Conservation (phyloP, 805 yeast genomes). For the Metschnikowia reukaufii region DNA sequence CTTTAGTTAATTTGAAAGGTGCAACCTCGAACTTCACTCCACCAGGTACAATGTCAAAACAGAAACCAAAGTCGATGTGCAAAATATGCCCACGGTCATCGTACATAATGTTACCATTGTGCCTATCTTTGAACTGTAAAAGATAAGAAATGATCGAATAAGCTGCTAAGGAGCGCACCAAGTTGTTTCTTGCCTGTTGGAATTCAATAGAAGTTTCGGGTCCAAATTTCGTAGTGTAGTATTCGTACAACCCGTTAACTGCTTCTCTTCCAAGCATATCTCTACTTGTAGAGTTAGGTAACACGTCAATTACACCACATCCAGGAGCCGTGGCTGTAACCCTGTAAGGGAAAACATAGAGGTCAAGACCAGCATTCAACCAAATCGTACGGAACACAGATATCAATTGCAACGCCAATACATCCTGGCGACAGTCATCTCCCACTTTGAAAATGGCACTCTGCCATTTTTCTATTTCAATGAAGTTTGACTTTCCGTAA, state of each 20-base stretch:
- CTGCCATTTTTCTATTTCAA: constrained; percentile 71
- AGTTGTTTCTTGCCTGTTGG: constrained; percentile 88
- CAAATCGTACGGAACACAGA: constrained; percentile 90
- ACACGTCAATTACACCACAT: constrained; percentile 97
- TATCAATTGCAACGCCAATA: constrained; percentile 86
- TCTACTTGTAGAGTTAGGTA: constrained; percentile 92
- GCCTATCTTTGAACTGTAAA: constrained; percentile 94
- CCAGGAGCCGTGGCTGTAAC: constrained; percentile 99
- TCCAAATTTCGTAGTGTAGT: constrained; percentile 88
- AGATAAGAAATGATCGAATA: constrained; percentile 89
- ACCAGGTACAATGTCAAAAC: constrained; percentile 98
- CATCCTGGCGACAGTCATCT: constrained; percentile 98
- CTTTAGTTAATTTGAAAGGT: constrained; percentile 93
- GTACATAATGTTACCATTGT: constrained; percentile 96
- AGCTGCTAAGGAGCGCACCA: constrained; percentile 91
- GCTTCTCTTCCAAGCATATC: constrained; percentile 99
- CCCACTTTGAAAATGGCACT: constrained; percentile 98
- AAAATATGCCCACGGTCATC: constrained; percentile 93
- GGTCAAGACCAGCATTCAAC: constrained; percentile 83
- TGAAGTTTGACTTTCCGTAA: constrained; percentile 29
- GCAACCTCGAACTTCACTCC: constrained; percentile 98
- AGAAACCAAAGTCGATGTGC: constrained; percentile 97
- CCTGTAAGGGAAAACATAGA: constrained; percentile 88
- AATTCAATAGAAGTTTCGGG: constrained; percentile 88
- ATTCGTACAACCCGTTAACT: constrained; percentile 93